phyloP scores from a whole-genome alignment of 257 asterid genomes.

The Cinchona pubescens region DNA sequence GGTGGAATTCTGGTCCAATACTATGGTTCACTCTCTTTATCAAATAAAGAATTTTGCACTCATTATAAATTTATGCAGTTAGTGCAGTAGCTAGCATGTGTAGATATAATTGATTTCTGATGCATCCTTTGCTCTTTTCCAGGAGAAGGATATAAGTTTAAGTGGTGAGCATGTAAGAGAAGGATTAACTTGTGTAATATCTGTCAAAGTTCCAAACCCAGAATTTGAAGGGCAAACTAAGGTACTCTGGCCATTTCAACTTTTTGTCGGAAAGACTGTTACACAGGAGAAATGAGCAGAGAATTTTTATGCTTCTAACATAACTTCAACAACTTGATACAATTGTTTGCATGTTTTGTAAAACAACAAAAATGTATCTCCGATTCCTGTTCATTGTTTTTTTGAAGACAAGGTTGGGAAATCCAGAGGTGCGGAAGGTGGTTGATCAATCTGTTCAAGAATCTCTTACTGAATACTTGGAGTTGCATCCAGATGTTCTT shows the following conservation, averaged over 20 bases:
- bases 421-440: slow-evolving; percentile 86
- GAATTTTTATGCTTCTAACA: not conserved
- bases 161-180: slow-evolving; percentile 98
- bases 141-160: slow-evolving; percentile 88
- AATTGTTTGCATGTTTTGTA: not conserved
- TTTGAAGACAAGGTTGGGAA: slow-evolving; percentile 88
- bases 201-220: slow-evolving; percentile 91
- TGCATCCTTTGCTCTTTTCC: slow-evolving; percentile 16
- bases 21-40: not conserved
- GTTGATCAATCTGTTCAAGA: slow-evolving; percentile 84
- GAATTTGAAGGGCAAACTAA: slow-evolving; percentile 99
- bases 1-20: too few species aligned
- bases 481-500: slow-evolving; percentile 92
- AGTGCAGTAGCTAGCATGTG: not conserved
- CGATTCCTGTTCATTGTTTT: not conserved
- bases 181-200: slow-evolving; percentile 90
- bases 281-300: not conserved
- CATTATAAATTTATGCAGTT: too few species aligned
- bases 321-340: not conserved
- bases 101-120: not conserved
- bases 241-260: slow-evolving; percentile 35
- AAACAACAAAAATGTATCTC: not conserved
- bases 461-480: slow-evolving; percentile 87
- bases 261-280: slow-evolving; percentile 2
- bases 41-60: too few species aligned